Percentiles rank a stretch among this genome's conserved stretches.
Evolutionary conservation across 768 basidiomycete genomes (phyloP).

Genomic region (Lyophyllum shimeji): DNA sequence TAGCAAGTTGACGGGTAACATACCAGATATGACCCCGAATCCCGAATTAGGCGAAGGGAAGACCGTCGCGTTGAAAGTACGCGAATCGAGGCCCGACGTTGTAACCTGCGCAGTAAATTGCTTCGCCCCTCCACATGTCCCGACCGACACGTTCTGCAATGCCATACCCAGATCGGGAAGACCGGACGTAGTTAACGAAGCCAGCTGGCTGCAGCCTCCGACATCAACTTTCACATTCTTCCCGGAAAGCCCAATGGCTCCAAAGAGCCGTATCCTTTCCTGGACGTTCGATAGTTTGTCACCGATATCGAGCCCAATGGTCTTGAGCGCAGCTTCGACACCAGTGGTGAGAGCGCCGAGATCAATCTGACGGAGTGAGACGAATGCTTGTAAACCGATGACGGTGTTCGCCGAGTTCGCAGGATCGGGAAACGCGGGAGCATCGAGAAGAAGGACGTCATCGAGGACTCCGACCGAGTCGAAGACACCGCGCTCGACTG

Average conservation of each 20-base stretch:
- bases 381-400: slow-evolving; percentile 34
- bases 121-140: slow-evolving; percentile 23
- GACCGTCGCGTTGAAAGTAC: slow-evolving; percentile 26
- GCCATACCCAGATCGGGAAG: slow-evolving; percentile 34
- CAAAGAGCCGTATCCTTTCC: slow-evolving; percentile 33
- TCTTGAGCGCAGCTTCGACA: slow-evolving; percentile 21
- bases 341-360: slow-evolving; percentile 20
- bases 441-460: slow-evolving; percentile 38
- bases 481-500: slow-evolving; percentile 15
- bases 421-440: slow-evolving; percentile 37
- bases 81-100: slow-evolving; percentile 16
- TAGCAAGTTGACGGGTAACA: not conserved
- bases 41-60: slow-evolving; percentile 36
- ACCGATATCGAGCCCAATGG: slow-evolving; percentile 30
- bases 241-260: slow-evolving; percentile 29
- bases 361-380: slow-evolving; percentile 30
- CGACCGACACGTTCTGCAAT: slow-evolving; percentile 29
- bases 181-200: slow-evolving; percentile 28
- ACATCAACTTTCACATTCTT: slow-evolving; percentile 32
- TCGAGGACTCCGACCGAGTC: slow-evolving; percentile 25
- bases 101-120: slow-evolving; percentile 17
- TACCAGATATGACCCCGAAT: slow-evolving; percentile 45
- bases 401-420: slow-evolving; percentile 29
- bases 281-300: slow-evolving; percentile 24
- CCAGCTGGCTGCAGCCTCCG: slow-evolving; percentile 27